These are phyloP conservation scores for Emericellopsis terricola DNA, from an alignment of 495 filamentous ascomycete species.

Conservation along the genomic window DNA sequence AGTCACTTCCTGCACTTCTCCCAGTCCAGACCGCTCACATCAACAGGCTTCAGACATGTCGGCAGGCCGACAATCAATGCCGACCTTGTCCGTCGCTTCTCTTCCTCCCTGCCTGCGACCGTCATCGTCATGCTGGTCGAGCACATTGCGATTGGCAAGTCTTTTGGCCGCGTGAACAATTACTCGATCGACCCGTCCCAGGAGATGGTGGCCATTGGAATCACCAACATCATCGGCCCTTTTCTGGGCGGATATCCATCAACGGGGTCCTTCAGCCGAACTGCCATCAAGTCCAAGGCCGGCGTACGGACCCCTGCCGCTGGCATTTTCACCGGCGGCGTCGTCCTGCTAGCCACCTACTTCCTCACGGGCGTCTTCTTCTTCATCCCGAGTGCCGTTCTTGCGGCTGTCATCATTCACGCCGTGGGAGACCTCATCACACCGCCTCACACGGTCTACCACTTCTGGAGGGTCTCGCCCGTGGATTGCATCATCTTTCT, in stretches of 20 bases:
- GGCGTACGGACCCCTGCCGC: slow-evolving; percentile 88
- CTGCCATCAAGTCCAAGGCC: slow-evolving; percentile 95
- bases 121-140: slow-evolving; percentile 94
- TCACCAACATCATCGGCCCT: slow-evolving; percentile 80
- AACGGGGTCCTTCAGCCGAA: slow-evolving; percentile 92
- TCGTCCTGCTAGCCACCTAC: slow-evolving; percentile 92
- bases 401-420: slow-evolving; percentile 95
- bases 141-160: slow-evolving; percentile 95
- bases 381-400: slow-evolving; percentile 72
- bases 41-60: slow-evolving; percentile 56
- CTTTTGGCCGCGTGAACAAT: slow-evolving; percentile 91
- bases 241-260: slow-evolving; percentile 91
- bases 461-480: slow-evolving; percentile 89
- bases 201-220: slow-evolving; percentile 87
- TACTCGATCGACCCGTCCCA: slow-evolving; percentile 97
- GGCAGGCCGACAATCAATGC: slow-evolving; percentile 55
- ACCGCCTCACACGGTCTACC: slow-evolving; percentile 80
- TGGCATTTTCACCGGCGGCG: slow-evolving; percentile 71
- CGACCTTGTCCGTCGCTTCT: slow-evolving; percentile 42
- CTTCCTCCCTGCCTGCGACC: slow-evolving; percentile 48
- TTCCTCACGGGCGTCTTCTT: slow-evolving; percentile 83
- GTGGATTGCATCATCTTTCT: slow-evolving; percentile 90
- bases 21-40: too few species aligned
- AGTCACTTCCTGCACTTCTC: slow-evolving; percentile 2
- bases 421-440: slow-evolving; percentile 93